A percentile compares a stretch with the other conserved stretches of the same genome.
These are phyloP conservation scores for Tinospora cordifolia DNA, from an alignment of 164 flowering plant species.

Conservation along the genomic window DNA sequence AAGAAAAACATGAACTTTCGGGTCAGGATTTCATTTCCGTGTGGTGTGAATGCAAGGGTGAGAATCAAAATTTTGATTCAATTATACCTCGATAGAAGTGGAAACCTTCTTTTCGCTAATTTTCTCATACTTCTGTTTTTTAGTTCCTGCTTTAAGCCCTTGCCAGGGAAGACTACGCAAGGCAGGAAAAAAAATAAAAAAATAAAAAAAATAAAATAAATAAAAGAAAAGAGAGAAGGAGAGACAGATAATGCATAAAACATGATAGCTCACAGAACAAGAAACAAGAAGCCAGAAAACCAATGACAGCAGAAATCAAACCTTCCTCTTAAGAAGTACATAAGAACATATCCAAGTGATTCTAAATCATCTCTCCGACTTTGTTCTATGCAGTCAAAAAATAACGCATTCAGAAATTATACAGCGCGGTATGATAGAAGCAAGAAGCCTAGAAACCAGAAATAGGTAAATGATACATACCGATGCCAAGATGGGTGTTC, in stretches of 20 bases:
- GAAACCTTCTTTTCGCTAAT: slow-evolving; percentile 88
- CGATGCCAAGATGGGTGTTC: slow-evolving; percentile 94
- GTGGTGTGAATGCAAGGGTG: neutral
- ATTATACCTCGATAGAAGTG: slow-evolving; percentile 82
- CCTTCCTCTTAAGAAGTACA: slow-evolving; percentile 95
- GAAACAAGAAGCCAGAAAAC: neutral
- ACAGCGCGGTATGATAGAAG: neutral
- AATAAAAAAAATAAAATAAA: too few species aligned
- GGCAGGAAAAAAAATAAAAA: neutral
- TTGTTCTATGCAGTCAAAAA: slow-evolving; percentile 43
- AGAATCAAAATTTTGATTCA: neutral
- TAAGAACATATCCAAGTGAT: slow-evolving; percentile 88
- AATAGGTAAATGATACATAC: slow-evolving; percentile 27
- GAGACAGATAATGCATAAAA: neutral
- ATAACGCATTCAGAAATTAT: neutral
- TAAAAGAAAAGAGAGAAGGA: neutral
- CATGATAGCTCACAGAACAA: neutral
- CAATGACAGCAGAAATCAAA: slow-evolving; percentile 14
- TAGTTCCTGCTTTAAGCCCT: slow-evolving; percentile 90
- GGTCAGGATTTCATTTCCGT: slow-evolving; percentile 10
- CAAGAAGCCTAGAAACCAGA: slow-evolving; percentile 3
- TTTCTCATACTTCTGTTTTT: slow-evolving; percentile 89
- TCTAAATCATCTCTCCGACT: slow-evolving; percentile 93
- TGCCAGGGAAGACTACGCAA: slow-evolving; percentile 85
- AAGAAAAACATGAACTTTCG: slow-evolving; percentile 7